Conservation (phyloP, 129 eudicot species). For the Oenanthe sinensis region DNA sequence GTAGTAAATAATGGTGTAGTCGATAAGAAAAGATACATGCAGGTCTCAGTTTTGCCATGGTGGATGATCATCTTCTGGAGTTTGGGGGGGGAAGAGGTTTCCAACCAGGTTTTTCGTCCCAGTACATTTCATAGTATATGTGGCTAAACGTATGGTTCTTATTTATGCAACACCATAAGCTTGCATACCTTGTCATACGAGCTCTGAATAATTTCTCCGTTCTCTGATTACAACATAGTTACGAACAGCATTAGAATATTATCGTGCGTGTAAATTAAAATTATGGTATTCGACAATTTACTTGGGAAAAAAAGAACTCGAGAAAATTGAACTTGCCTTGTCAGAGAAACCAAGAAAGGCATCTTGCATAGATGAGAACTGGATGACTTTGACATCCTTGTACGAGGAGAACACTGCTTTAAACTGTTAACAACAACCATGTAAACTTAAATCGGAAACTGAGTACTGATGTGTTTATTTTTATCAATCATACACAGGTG, state of each 20-base stretch:
- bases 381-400: constrained; percentile 80
- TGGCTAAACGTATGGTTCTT: neutral
- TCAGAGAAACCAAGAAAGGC: constrained; percentile 70
- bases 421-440: constrained; percentile 42
- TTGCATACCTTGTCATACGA: constrained; percentile 61
- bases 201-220: constrained; percentile 62
- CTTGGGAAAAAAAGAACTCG: neutral
- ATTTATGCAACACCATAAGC: constrained; percentile 14
- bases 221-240: constrained; percentile 30
- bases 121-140: neutral
- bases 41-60: neutral
- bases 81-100: neutral
- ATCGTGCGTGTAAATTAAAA: neutral
- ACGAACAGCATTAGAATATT: neutral
- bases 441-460: constrained; percentile 17
- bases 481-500: too few relatives aligned
- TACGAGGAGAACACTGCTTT: constrained; percentile 45
- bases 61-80: neutral
- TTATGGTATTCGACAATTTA: neutral
- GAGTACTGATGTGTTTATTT: too few relatives aligned
- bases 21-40: neutral
- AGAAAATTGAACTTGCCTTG: constrained; percentile 41
- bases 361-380: constrained; percentile 87
- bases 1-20: neutral
- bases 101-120: neutral